A percentile compares a stretch with the other conserved stretches of the same genome.
phyloP scores from a whole-genome alignment of 1,284 basidiomycete genomes.

The Marasmius oreades region DNA sequence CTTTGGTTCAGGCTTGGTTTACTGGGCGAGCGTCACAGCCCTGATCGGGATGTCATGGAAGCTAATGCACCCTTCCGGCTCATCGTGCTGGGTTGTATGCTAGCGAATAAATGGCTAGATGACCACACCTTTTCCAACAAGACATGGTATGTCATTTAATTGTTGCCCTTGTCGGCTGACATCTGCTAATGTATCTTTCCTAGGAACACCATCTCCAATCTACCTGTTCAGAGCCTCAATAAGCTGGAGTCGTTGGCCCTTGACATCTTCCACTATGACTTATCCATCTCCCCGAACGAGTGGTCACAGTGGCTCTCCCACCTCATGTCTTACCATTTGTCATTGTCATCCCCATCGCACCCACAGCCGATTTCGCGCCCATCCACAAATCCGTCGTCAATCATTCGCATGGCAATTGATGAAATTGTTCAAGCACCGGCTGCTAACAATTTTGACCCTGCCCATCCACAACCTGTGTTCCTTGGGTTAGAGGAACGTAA shows the following conservation, averaged over 20 bases:
- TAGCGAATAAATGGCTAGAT: conserved; percentile 91
- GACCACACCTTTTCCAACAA: conserved; percentile 92
- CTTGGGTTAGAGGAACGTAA: conserved; percentile 62
- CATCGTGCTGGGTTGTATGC: conserved; percentile 80
- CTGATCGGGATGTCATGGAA: conserved; percentile 52
- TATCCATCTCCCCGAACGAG: conserved; percentile 56
- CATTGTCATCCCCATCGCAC: conserved; percentile 51
- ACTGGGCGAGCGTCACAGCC: conserved; percentile 45
- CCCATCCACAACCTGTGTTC: conserved; percentile 60
- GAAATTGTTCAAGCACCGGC: conserved; percentile 54
- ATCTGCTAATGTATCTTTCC: conserved; percentile 6
- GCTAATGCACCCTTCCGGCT: conserved; percentile 64
- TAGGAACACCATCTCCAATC: conserved; percentile 76
- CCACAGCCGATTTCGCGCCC: conserved; percentile 79
- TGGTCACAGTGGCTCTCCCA: conserved; percentile 72
- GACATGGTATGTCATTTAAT: conserved; percentile 64
- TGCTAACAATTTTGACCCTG: conserved; percentile 23
- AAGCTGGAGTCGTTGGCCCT: conserved; percentile 65
- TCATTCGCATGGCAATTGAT: conserved; percentile 67
- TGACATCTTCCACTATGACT: conserved; percentile 64
- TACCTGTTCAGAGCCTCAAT: conserved; percentile 67
- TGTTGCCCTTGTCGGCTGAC: conserved; percentile 4
- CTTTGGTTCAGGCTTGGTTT: conserved; percentile 60
- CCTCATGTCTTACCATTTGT: conserved; percentile 58
- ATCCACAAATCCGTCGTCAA: conserved; percentile 60